Evolutionary conservation across 129 eudicot genomes (phyloP).

Genomic region (Dittrichia graveolens): DNA sequence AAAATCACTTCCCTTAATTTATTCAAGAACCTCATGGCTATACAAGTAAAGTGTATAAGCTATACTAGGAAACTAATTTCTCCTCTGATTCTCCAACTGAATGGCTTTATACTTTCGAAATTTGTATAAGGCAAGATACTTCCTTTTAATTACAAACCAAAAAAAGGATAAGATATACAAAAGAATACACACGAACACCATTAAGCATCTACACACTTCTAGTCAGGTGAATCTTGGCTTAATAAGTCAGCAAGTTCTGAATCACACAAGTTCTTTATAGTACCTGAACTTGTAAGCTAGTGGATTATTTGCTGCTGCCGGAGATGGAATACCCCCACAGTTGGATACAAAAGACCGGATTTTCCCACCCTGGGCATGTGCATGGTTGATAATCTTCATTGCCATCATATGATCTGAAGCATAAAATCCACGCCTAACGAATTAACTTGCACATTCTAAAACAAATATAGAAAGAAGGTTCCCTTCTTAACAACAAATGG

Average conservation of each 20-base stretch:
- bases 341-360: conserved; percentile 84
- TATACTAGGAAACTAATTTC: too few species aligned
- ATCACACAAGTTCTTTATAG: not conserved
- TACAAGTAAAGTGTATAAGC: too few species aligned
- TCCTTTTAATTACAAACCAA: not conserved
- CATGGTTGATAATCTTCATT: conserved; percentile 91
- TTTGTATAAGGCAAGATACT: too few species aligned
- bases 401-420: conserved; percentile 99
- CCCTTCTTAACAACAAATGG: conserved; percentile 11
- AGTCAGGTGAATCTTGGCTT: conserved; percentile 9
- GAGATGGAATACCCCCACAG: conserved; percentile 99
- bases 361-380: conserved; percentile 75
- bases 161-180: conserved; percentile 5
- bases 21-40: too few species aligned
- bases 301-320: conserved; percentile 94
- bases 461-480: not conserved
- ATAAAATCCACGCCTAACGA: conserved; percentile 17
- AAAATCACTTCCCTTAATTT: too few species aligned
- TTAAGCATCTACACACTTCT: not conserved
- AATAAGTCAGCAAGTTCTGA: not conserved
- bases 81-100: too few species aligned
- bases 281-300: conserved; percentile 97
- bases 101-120: too few species aligned
- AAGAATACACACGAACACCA: not conserved
- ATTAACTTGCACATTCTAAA: not conserved